Conservation (phyloP, 331 rosid species). For the Pyrus hybrid region DNA sequence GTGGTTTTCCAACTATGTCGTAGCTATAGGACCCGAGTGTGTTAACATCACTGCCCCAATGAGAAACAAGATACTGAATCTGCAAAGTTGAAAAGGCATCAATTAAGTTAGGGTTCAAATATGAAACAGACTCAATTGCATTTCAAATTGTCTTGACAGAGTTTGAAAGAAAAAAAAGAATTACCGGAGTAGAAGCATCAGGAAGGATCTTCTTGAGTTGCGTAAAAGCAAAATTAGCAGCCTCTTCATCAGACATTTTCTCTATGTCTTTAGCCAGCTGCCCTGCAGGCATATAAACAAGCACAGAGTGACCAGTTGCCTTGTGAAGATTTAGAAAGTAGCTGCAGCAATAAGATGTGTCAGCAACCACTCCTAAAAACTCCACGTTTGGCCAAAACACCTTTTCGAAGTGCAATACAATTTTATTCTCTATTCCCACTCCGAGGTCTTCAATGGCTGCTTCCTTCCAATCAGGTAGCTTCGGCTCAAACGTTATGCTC, state of each 20-base stretch:
- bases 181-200: slow-evolving; percentile 90
- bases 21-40: slow-evolving; percentile 90
- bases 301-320: slow-evolving; percentile 84
- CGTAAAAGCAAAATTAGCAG: slow-evolving; percentile 67
- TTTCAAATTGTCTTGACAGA: not conserved
- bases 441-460: slow-evolving; percentile 85
- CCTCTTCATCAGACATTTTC: slow-evolving; percentile 97
- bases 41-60: slow-evolving; percentile 77
- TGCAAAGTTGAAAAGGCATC: slow-evolving; percentile 28
- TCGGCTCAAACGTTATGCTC: slow-evolving; percentile 72
- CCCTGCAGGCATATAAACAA: slow-evolving; percentile 99
- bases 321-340: slow-evolving; percentile 98
- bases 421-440: slow-evolving; percentile 89
- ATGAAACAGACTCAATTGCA: not conserved
- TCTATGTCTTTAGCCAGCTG: slow-evolving; percentile 93
- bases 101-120: not conserved
- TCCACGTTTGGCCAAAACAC: slow-evolving; percentile 99
- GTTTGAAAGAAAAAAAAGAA: not conserved
- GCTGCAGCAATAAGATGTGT: slow-evolving; percentile 87
- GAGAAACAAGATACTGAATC: slow-evolving; percentile 89
- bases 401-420: slow-evolving; percentile 76
- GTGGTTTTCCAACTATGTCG: slow-evolving; percentile 82
- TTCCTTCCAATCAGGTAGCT: slow-evolving; percentile 97
- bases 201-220: slow-evolving; percentile 90
- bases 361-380: slow-evolving; percentile 95